These are phyloP conservation scores for Penicillium sumatraense DNA, from an alignment of 2,329 filamentous ascomycete species.

Conservation along the genomic window DNA sequence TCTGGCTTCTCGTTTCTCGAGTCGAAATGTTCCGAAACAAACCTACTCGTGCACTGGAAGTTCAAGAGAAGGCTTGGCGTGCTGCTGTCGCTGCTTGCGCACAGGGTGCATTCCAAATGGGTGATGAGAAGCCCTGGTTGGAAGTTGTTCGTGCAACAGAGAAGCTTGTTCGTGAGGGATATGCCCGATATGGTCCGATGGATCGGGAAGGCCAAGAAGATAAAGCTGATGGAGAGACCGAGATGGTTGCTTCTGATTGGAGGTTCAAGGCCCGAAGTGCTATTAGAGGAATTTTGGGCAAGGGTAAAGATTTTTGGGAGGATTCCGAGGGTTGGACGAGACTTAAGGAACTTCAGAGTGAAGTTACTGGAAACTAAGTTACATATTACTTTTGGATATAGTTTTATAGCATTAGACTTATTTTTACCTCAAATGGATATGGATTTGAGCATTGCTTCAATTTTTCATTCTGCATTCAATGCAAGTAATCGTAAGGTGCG, in stretches of 20 bases:
- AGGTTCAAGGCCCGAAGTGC: conserved; percentile 86
- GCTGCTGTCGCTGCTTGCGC: conserved; percentile 58
- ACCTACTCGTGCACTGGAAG: conserved; percentile 74
- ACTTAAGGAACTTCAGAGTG: conserved; percentile 44
- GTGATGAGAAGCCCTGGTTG: conserved; percentile 69
- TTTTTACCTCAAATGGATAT: too few relatives aligned
- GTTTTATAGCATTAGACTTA: conserved; percentile 7
- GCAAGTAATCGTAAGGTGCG: too few relatives aligned
- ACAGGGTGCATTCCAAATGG: conserved; percentile 53
- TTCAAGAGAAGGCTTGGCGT: conserved; percentile 89
- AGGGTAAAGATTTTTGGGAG: conserved; percentile 82
- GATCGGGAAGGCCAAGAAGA: conserved; percentile 60
- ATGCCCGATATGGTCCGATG: conserved; percentile 75
- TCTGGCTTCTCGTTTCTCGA: conserved; percentile 76
- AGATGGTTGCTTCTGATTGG: conserved; percentile 78
- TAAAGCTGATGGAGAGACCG: conserved; percentile 50
- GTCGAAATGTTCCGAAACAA: conserved; percentile 75
- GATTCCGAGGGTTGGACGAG: conserved; percentile 56
- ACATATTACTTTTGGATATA: conserved; percentile 7
- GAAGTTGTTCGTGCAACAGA: conserved; percentile 77
- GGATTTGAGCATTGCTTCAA: too few relatives aligned
- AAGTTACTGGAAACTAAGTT: conserved; percentile 37
- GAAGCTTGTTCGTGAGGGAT: conserved; percentile 73
- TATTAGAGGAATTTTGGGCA: conserved; percentile 79
- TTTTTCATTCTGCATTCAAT: too few relatives aligned